Conservation (phyloP, 225 moss, liverwort and hornwort species). For the Pleurozium schreberi region DNA sequence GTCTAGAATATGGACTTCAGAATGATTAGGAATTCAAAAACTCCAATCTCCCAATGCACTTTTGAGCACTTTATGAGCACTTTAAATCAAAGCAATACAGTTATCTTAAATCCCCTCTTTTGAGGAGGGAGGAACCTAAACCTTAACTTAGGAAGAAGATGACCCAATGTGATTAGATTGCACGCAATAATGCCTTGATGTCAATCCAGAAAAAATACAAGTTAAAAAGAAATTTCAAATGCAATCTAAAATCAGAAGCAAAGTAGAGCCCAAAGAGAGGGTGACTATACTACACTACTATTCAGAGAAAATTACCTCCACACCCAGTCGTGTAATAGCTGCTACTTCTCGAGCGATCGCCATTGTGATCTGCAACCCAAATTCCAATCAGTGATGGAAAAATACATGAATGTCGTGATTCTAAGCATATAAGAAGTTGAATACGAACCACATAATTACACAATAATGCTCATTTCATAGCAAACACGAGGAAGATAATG, state of each 20-base stretch:
- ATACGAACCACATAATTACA: neutral
- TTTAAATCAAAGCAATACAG: neutral
- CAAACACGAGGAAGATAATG: neutral
- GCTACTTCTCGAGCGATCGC: constrained; percentile 90
- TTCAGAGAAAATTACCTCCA: constrained; percentile 41
- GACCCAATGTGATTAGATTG: neutral
- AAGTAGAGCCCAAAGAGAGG: neutral
- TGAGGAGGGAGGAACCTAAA: neutral
- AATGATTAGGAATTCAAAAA: neutral
- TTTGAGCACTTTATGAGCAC: neutral
- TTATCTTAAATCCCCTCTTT: neutral
- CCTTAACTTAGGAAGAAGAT: neutral
- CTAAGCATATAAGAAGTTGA: neutral
- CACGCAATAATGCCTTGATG: neutral
- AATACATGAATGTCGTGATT: neutral
- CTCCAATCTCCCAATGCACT: neutral
- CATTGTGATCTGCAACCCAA: constrained; percentile 60
- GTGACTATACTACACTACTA: no score
- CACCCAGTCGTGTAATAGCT: constrained; percentile 69
- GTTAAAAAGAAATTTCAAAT: neutral
- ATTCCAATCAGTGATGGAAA: neutral
- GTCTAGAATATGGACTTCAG: neutral
- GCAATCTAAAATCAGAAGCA: neutral
- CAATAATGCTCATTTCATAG: neutral
- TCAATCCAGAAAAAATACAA: neutral